Base-by-base conservation (phyloP, 192 early-diverging fungal species). In the Umbelopsis sp. region DNA sequence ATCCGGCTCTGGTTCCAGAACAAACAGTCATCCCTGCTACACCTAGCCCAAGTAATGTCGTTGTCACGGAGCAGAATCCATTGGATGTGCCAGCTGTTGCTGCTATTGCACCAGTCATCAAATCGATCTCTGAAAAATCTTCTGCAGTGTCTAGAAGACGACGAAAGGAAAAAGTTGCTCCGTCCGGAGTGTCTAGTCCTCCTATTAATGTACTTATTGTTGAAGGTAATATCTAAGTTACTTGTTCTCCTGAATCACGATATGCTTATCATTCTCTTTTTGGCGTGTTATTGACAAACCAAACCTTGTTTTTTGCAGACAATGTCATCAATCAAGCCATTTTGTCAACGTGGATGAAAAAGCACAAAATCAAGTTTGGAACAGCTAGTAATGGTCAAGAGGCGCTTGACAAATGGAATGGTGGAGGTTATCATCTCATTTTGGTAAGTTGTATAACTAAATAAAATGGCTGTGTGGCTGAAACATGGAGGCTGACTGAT, bases 381-480 rank as follows among this genome's bases (percentile, higher is more conserved):
- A 84, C 91, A 7, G 94, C 93, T 8, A 84, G 82, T 12, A 91
- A 94, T 71, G 94, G 94, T 33, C 81, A 85, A 71, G 91, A 95
- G 68, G 94, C 94, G 0, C 87, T 96, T 27, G 75, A 85, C 9
- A 94, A 91, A 78, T 96, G 92, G 92, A 78, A 85, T 67, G 47
- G 74, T 20, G 81, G 91, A 58, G 76, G 86, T 64, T 91, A 87
- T 46, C 89, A 91, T 74, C 73, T 91, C 51, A 83, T 91, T 41
- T 66, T 91, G 77, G 86, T 88, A 85, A 78, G 81, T 72, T 30
- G 13, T 22, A 33, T 23, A 46, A 4, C 27, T 5, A 55, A 15
- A 16, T 5, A 10, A 33, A 1, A 37, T 47, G 1, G 12, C 0
- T 71, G 11, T 37, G 23, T 37, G 46, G 37, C 4, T 45, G 13